These are phyloP conservation scores for Penicillium sp. DNA, from an alignment of 2,329 filamentous ascomycete genomes.

Conservation along the genomic window DNA sequence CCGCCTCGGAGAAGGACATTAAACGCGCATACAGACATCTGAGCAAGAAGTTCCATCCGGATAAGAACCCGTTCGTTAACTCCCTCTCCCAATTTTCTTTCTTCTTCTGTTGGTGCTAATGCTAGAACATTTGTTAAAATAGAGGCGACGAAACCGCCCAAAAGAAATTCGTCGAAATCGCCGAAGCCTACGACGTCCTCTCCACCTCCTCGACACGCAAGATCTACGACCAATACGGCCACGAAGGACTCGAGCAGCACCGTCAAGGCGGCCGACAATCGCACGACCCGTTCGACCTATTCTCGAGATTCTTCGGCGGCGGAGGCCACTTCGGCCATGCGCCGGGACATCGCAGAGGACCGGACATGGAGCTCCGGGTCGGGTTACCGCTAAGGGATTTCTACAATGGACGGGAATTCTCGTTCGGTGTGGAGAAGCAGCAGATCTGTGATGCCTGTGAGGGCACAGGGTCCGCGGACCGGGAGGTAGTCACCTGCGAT, in stretches of 20 bases:
- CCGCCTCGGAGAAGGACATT: slow-evolving; percentile 78
- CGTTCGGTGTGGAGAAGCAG: slow-evolving; percentile 89
- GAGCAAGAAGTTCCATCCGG: slow-evolving; percentile 92
- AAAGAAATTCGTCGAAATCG: slow-evolving; percentile 84
- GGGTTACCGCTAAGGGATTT: slow-evolving; percentile 75
- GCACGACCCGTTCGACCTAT: slow-evolving; percentile 89
- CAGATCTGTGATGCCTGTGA: slow-evolving; percentile 88
- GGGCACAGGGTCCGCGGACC: slow-evolving; percentile 74
- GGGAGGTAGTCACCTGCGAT: slow-evolving; percentile 68
- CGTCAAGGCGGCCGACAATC: slow-evolving; percentile 51
- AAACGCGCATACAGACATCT: slow-evolving; percentile 87
- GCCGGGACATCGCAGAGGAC: slow-evolving; percentile 66
- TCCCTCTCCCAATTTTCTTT: too few relatives aligned
- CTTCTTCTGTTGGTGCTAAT: too few relatives aligned
- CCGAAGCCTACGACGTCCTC: slow-evolving; percentile 90
- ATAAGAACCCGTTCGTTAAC: slow-evolving; percentile 95
- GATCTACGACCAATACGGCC: slow-evolving; percentile 89
- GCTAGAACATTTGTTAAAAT: too few relatives aligned
- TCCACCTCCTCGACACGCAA: slow-evolving; percentile 68
- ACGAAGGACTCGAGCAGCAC: slow-evolving; percentile 79
- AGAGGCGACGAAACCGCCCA: slow-evolving; percentile 71
- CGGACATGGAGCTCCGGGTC: slow-evolving; percentile 79
- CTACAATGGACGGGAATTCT: slow-evolving; percentile 77
- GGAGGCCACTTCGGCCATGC: slow-evolving; percentile 70
- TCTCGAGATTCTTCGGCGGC: slow-evolving; percentile 92